Evolutionary conservation across 2,329 filamentous ascomycete genomes (phyloP), one percentile per base, ranked within the genome.

Genomic region (Verticillium albo-atrum): DNA sequence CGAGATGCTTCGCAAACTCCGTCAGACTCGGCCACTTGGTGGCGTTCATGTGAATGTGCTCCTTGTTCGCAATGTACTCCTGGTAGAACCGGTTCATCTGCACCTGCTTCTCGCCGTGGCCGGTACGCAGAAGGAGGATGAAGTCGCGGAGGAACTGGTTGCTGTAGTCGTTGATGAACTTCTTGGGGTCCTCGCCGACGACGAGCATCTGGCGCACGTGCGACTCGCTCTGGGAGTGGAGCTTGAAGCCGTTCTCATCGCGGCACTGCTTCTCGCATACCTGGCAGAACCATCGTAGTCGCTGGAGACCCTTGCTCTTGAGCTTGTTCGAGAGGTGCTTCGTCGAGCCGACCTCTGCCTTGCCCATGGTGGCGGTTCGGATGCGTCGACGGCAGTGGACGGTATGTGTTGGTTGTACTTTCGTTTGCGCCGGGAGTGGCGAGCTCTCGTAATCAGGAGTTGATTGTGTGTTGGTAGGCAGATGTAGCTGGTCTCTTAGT

Each of bases 61-160:
- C 83, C 73, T 93, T 92, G 66, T 94, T 89, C 17, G 86, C 82
- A 66, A 98, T 97, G 68, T 96, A 95, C 70, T 93, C 89, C 72
- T 98, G 92, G 75, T 99, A 99, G 73, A 98, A 98, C 62, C 91
- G 88, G 70, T 99, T 99, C 56, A 93, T 85, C 34, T 93, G 84
- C 1, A 98, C 87, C 67, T 87, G 84, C 74, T 99, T 99, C 75
- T 97, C 92, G 63, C 92, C 92, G 68, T 99, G 95, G 0, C 88
- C 85, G 0, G 93, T 97, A 60, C 86, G 84, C 6, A 99, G 80
- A 2, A 95, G 79, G 60, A 86, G 80, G 1, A 96, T 64, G 67
- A 97, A 97, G 70, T 96, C 91, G 60, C 83, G 83, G 63, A 89
- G 77, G 72, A 99, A 99, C 66, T 96, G 85, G 62, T 84, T 85